Percentiles rank a stretch among this genome's conserved stretches.
phyloP scores from a whole-genome alignment of 352 stramenopile species.

The Phytopythium sindhum region DNA sequence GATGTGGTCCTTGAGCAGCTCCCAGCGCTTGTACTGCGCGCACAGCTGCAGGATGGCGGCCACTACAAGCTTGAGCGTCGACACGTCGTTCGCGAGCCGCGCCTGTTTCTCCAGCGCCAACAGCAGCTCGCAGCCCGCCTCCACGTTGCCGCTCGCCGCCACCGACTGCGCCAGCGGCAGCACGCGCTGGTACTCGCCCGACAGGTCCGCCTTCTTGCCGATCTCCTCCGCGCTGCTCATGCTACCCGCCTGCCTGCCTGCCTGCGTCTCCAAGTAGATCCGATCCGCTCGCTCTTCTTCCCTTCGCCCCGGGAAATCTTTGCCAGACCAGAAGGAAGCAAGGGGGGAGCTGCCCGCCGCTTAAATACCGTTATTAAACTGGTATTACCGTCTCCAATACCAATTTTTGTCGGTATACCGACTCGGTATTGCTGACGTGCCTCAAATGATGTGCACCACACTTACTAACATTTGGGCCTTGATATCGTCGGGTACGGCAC shows the following conservation, averaged over 20 bases:
- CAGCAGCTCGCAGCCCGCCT: constrained; percentile 77
- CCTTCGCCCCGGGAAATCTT: constrained; percentile 20
- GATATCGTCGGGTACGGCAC: too few relatives aligned
- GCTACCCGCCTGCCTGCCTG: constrained; percentile 2
- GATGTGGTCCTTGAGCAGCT: constrained; percentile 86
- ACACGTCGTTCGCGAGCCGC: constrained; percentile 78
- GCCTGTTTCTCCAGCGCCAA: constrained; percentile 84
- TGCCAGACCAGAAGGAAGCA: not conserved
- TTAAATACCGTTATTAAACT: too few relatives aligned
- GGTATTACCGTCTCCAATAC: too few relatives aligned
- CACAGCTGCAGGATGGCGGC: constrained; percentile 74
- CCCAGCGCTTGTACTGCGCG: constrained; percentile 83
- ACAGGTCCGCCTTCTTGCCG: constrained; percentile 78
- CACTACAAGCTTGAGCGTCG: constrained; percentile 83
- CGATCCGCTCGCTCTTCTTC: not conserved
- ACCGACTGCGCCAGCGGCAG: constrained; percentile 64
- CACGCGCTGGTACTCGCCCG: constrained; percentile 56
- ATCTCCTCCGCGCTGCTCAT: constrained; percentile 71
- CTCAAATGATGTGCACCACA: too few relatives aligned
- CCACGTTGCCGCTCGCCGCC: constrained; percentile 71
- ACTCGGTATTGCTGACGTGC: too few relatives aligned
- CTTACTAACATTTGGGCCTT: too few relatives aligned
- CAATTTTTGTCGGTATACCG: too few relatives aligned
- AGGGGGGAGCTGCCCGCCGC: too few relatives aligned
- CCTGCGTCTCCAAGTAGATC: not conserved